A percentile compares a stretch with the other conserved stretches of the same genome.
phyloP scores from a whole-genome alignment of 176 grass and related monocot species.

The Oryza brachyantha region DNA sequence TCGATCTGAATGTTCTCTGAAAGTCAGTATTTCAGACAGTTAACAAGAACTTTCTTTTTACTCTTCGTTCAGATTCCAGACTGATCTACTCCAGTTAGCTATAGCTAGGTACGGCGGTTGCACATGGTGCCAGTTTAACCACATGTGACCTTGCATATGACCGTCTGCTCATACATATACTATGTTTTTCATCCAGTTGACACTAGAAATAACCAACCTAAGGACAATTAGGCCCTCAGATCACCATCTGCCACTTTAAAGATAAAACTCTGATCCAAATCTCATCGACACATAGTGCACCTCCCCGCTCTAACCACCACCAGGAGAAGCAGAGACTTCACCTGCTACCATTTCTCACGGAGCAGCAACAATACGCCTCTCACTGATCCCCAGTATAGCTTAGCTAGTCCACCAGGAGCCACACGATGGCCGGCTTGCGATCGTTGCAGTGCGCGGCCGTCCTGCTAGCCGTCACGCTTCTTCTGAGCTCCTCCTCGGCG shows the following conservation, averaged over 20 bases:
- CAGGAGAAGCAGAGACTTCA: background rate
- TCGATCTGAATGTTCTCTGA: background rate
- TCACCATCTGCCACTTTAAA: background rate
- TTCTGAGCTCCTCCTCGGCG: background rate
- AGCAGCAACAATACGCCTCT: background rate
- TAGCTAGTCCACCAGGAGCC: background rate
- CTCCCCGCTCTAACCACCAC: background rate
- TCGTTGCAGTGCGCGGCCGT: background rate
- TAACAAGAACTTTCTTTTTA: background rate
- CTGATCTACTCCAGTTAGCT: background rate
- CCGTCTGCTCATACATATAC: background rate
- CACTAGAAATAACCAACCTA: slow-evolving; percentile 2
- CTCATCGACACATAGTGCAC: background rate
- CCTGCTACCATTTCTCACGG: background rate
- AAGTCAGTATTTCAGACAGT: background rate
- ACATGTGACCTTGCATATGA: slow-evolving; percentile 24
- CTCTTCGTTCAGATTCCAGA: background rate
- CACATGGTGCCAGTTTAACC: background rate
- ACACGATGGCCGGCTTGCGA: slow-evolving; percentile 20
- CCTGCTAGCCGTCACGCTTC: background rate
- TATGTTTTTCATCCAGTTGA: background rate
- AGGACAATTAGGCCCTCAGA: background rate
- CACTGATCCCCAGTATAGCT: background rate
- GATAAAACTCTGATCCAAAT: background rate
- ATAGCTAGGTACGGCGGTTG: background rate